These are phyloP conservation scores for Raffaelea arxii DNA, from an alignment of 2,329 filamentous ascomycete genomes.

Conservation along the genomic window DNA sequence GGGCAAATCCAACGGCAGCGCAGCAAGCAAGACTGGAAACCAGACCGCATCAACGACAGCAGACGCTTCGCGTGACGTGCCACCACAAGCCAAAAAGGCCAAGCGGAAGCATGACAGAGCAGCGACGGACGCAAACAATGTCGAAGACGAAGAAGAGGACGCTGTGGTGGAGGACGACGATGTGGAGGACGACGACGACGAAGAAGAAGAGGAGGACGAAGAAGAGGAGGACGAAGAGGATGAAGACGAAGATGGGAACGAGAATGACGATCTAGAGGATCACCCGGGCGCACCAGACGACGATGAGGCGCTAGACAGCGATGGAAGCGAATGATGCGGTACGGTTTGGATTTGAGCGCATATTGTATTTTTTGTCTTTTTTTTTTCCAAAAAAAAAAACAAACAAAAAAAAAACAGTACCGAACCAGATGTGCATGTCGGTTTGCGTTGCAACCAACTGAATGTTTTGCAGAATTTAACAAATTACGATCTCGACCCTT, in stretches of 20 bases:
- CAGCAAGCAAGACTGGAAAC: not conserved
- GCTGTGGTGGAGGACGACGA: conserved; percentile 27
- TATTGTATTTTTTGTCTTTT: not conserved
- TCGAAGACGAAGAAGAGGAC: conserved; percentile 25
- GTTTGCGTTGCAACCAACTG: too few relatives aligned
- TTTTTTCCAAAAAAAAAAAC: too few relatives aligned
- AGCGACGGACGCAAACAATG: conserved; percentile 23
- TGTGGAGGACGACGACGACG: conserved; percentile 34
- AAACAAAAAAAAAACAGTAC: too few relatives aligned
- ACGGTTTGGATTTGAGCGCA: not conserved
- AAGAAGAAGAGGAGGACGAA: conserved; percentile 36
- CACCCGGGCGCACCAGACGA: conserved; percentile 27
- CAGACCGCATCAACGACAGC: conserved; percentile 5
- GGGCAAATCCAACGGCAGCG: not conserved
- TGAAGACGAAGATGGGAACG: conserved; percentile 32
- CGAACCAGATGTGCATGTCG: too few relatives aligned
- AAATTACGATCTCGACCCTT: too few relatives aligned
- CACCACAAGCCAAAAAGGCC: conserved; percentile 26
- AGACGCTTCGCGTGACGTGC: conserved; percentile 11
- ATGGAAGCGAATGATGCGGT: conserved; percentile 39
- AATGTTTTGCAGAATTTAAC: too few relatives aligned
- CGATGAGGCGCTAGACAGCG: conserved; percentile 54
- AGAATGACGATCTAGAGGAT: conserved; percentile 36
- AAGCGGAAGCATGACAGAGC: conserved; percentile 22
- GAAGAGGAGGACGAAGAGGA: conserved; percentile 31